A percentile compares a stretch with the other conserved stretches of the same genome.
phyloP scores from a whole-genome alignment of 768 basidiomycete species.

The Lepiota subincarnata region DNA sequence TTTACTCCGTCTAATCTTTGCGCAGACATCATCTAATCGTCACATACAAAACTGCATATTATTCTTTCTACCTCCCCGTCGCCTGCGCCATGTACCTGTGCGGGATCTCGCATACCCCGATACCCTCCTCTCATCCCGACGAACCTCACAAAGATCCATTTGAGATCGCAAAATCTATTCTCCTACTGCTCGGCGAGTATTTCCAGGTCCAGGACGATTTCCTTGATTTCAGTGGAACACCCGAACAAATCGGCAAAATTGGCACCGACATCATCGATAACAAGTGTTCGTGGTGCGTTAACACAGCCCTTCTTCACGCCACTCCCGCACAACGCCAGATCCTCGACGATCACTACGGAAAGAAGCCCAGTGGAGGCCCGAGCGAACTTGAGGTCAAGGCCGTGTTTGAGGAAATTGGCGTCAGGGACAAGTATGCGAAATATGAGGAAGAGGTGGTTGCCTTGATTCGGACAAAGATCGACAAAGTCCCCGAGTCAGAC shows the following conservation, averaged over 20 bases:
- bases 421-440: conserved; percentile 60
- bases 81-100: conserved; percentile 88
- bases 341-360: conserved; percentile 52
- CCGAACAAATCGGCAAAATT: conserved; percentile 92
- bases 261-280: conserved; percentile 98
- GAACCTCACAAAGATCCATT: conserved; percentile 34
- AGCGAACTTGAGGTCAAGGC: conserved; percentile 39
- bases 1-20: not conserved
- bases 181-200: conserved; percentile 93
- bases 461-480: conserved; percentile 66
- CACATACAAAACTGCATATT: conserved; percentile 95
- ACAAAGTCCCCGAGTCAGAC: conserved; percentile 61
- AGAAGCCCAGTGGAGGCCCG: conserved; percentile 52
- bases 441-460: conserved; percentile 80
- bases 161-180: conserved; percentile 71
- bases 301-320: conserved; percentile 68
- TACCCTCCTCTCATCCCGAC: conserved; percentile 21
- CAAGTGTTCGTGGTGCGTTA: conserved; percentile 97
- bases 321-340: conserved; percentile 51
- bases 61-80: conserved; percentile 98
- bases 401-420: conserved; percentile 66
- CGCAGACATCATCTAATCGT: conserved; percentile 87
- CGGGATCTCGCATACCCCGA: conserved; percentile 48
- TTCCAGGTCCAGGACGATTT: conserved; percentile 99
- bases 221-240: conserved; percentile 87